phyloP scores from a whole-genome alignment of 768 basidiomycete genomes.

The Russula brevipes region DNA sequence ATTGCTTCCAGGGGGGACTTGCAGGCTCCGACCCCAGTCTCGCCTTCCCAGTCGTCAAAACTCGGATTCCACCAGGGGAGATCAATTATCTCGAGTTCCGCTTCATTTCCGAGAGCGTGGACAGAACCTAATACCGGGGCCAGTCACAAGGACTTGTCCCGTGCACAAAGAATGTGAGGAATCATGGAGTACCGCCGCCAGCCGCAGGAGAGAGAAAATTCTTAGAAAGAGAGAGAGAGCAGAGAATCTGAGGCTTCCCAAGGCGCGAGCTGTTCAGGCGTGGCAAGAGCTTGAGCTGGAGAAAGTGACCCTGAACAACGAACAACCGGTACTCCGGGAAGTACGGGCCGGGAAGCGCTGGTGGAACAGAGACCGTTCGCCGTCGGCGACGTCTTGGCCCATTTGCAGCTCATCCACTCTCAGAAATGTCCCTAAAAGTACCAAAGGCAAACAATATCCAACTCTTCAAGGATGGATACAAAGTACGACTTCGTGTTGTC shows the following conservation, averaged over 20 bases:
- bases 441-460: constrained; percentile 84
- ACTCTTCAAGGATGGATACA: constrained; percentile 97
- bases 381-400: background rate
- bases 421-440: constrained; percentile 84
- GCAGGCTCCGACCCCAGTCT: background rate
- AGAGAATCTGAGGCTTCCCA: background rate
- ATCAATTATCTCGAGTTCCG: background rate
- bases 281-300: too few species aligned
- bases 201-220: background rate
- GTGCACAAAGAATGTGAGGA: background rate
- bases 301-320: too few species aligned
- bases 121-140: constrained; percentile 6
- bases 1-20: background rate
- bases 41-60: background rate
- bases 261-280: too few species aligned
- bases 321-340: background rate
- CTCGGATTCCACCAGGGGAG: background rate
- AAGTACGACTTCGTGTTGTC: constrained; percentile 43
- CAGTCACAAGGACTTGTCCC: background rate
- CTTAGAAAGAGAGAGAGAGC: background rate
- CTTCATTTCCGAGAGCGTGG: background rate
- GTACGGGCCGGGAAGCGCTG: background rate
- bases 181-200: too few species aligned
- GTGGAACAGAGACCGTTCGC: too few species aligned
- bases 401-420: background rate